phyloP scores from a whole-genome alignment of 306 rosid species.

The Ochetophila trinervis region DNA sequence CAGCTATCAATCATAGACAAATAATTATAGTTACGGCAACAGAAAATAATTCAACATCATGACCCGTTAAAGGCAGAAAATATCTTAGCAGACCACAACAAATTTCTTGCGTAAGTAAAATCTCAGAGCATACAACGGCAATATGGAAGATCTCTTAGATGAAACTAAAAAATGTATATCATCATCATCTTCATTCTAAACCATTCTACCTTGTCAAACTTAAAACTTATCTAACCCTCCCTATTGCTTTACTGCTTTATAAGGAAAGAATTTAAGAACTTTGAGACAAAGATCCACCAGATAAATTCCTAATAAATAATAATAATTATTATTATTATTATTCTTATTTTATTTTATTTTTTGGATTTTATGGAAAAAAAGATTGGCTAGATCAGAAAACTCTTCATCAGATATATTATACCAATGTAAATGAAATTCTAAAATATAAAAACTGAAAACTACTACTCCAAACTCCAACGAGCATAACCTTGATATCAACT shows the following conservation, averaged over 20 bases:
- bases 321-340: no score
- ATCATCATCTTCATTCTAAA: not conserved
- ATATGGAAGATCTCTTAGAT: not conserved
- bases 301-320: not conserved
- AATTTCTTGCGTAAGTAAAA: not conserved
- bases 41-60: not conserved
- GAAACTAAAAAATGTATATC: not conserved
- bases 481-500: not conserved
- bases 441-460: no score
- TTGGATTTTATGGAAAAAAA: no score
- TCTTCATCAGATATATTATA: no score
- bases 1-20: not conserved
- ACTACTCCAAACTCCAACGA: not conserved
- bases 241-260: not conserved
- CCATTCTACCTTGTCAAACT: not conserved
- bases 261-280: not conserved
- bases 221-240: not conserved
- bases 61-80: not conserved
- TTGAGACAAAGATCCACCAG: not conserved
- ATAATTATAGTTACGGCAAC: not conserved
- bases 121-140: not conserved
- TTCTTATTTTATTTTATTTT: no score
- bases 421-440: no score
- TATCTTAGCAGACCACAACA: not conserved
- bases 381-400: no score